Percentiles rank a stretch among this genome's conserved stretches.
Evolutionary conservation across 768 basidiomycete species (phyloP).

Genomic region (Amanita brunnescens): DNA sequence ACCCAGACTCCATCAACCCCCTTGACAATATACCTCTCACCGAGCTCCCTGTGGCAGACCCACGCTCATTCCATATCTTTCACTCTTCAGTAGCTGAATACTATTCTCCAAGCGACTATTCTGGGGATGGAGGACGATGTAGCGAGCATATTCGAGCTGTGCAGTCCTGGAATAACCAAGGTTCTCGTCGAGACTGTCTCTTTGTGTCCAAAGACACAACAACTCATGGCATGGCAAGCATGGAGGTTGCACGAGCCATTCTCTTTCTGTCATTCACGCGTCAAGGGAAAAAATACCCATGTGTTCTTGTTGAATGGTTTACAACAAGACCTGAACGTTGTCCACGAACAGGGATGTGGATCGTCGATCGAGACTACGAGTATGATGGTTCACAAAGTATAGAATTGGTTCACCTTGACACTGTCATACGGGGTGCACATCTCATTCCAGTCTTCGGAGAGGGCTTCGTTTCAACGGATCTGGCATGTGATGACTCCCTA

Average conservation of each 20-base stretch:
- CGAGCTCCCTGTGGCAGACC: constrained; percentile 14
- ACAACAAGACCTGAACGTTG: constrained; percentile 13
- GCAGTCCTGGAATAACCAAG: constrained; percentile 12
- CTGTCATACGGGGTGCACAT: constrained; percentile 23
- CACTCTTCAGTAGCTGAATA: background rate
- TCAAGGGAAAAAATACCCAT: constrained; percentile 11
- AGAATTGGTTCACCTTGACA: constrained; percentile 21
- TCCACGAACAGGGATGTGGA: constrained; percentile 22
- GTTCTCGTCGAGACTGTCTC: constrained; percentile 14
- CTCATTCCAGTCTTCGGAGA: constrained; percentile 19
- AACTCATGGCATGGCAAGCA: constrained; percentile 1
- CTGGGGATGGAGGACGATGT: background rate
- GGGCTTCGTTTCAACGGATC: constrained; percentile 9
- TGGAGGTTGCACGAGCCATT: constrained; percentile 18
- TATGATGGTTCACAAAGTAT: background rate
- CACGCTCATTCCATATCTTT: constrained; percentile 7
- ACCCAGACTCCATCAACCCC: constrained; percentile 8
- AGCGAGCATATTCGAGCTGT: constrained; percentile 13
- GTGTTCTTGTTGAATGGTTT: constrained; percentile 23
- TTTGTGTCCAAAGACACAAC: constrained; percentile 5
- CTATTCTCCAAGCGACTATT: constrained; percentile 9
- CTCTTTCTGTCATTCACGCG: constrained; percentile 20
- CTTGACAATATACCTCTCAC: background rate
- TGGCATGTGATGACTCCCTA: constrained; percentile 14
- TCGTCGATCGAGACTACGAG: constrained; percentile 19